A percentile compares a stretch with the other conserved stretches of the same genome.
Conservation (phyloP, 1,284 basidiomycete genomes). For the Moesziomyces globuligerus region DNA sequence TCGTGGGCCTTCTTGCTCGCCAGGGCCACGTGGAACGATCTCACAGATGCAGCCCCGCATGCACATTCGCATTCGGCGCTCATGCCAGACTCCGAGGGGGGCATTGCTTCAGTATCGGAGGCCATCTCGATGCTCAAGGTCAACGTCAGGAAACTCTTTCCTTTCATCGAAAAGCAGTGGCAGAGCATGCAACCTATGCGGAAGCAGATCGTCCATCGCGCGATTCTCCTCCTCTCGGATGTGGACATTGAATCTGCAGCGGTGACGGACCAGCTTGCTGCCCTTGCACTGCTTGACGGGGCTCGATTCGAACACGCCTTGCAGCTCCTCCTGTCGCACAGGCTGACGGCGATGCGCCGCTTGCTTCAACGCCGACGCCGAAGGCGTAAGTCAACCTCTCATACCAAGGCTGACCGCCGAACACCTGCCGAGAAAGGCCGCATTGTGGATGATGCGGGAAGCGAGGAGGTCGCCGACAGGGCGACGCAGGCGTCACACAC, state of each 20-base stretch:
- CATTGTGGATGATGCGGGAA: background rate
- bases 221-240: slow-evolving; percentile 38
- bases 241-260: slow-evolving; percentile 33
- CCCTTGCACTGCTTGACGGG: slow-evolving; percentile 41
- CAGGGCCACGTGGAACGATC: slow-evolving; percentile 40
- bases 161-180: slow-evolving; percentile 56
- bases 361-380: slow-evolving; percentile 17
- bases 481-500: slow-evolving; percentile 24
- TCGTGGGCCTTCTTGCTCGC: slow-evolving; percentile 52
- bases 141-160: slow-evolving; percentile 45
- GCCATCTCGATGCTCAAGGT: slow-evolving; percentile 30
- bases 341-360: slow-evolving; percentile 26
- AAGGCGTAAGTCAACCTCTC: background rate
- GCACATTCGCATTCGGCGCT: slow-evolving; percentile 6
- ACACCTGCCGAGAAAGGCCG: background rate
- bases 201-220: slow-evolving; percentile 47
- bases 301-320: slow-evolving; percentile 28
- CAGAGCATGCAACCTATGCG: slow-evolving; percentile 52
- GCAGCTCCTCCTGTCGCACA: slow-evolving; percentile 36
- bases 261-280: slow-evolving; percentile 41
- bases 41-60: slow-evolving; percentile 17
- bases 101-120: slow-evolving; percentile 20
- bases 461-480: slow-evolving; percentile 1
- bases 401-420: slow-evolving; percentile 4
- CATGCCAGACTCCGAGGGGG: slow-evolving; percentile 7